Evolutionary conservation across 768 basidiomycete genomes (phyloP).

Genomic region (Boletus vinaceobasis): DNA sequence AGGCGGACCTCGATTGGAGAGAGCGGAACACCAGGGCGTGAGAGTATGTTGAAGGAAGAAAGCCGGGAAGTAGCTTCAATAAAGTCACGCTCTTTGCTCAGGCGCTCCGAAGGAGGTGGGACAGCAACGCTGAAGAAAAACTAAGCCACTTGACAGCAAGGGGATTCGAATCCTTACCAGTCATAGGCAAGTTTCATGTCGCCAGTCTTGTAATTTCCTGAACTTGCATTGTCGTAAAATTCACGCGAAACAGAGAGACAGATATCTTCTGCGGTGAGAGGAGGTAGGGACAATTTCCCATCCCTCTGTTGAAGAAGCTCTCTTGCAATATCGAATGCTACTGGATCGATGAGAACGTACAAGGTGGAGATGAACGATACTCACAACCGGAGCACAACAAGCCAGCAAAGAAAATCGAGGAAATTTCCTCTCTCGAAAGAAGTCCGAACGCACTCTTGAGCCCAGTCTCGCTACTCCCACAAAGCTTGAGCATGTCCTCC

Average conservation of each 20-base stretch:
- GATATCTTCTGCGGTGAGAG: constrained; percentile 63
- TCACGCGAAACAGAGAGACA: constrained; percentile 81
- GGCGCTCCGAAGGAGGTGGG: constrained; percentile 56
- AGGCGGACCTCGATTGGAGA: constrained; percentile 92
- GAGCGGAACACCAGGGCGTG: constrained; percentile 71
- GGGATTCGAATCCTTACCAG: constrained; percentile 52
- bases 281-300: constrained; percentile 45
- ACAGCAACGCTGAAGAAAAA: constrained; percentile 63
- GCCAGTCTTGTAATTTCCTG: constrained; percentile 87
- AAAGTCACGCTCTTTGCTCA: constrained; percentile 78
- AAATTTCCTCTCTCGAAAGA: constrained; percentile 65
- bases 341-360: constrained; percentile 8
- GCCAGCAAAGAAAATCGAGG: constrained; percentile 82
- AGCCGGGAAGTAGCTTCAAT: constrained; percentile 97
- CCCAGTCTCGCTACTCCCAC: constrained; percentile 57
- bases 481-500: constrained; percentile 86
- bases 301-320: constrained; percentile 51
- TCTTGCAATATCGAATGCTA: constrained; percentile 70
- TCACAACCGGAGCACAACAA: constrained; percentile 83
- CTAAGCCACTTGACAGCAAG: constrained; percentile 1
- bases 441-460: constrained; percentile 79
- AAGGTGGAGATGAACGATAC: constrained; percentile 33
- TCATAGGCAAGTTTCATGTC: constrained; percentile 98
- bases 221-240: constrained; percentile 92
- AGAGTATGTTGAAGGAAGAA: constrained; percentile 83